These are phyloP conservation scores for Pelargonium fulgidum DNA, from an alignment of 441 rosid genomes.

Conservation along the genomic window DNA sequence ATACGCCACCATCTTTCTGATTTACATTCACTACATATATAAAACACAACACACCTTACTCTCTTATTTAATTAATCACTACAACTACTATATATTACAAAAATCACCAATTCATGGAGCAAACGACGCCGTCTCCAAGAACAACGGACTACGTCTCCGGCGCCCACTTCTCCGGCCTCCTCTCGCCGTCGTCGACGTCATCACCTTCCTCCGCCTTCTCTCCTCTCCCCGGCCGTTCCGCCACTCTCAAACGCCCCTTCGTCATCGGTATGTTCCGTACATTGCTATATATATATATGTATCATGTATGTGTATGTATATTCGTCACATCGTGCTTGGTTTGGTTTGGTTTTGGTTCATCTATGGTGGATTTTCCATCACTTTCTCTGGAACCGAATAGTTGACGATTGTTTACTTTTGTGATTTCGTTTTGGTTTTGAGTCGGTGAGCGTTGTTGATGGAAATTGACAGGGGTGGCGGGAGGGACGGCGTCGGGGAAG, in stretches of 20 bases:
- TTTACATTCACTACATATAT: too few relatives aligned
- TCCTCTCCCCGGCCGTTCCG: constrained; percentile 24
- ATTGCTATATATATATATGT: not conserved
- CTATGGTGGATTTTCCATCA: not conserved
- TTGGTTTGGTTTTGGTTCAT: not conserved
- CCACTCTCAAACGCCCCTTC: constrained; percentile 64
- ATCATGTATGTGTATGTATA: not conserved
- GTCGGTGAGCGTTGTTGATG: constrained; percentile 6
- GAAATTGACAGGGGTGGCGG: constrained; percentile 61
- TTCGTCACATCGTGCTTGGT: not conserved
- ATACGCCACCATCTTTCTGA: too few relatives aligned
- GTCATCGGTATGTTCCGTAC: constrained; percentile 53
- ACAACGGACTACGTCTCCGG: constrained; percentile 61
- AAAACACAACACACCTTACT: too few relatives aligned
- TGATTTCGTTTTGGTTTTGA: not conserved
- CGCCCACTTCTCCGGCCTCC: constrained; percentile 65
- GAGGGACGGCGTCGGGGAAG: constrained; percentile 98
- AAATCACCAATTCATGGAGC: not conserved
- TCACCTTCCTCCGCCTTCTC: constrained; percentile 38
- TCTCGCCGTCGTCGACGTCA: constrained; percentile 32
- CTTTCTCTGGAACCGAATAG: constrained; percentile 1
- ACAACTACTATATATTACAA: too few relatives aligned
- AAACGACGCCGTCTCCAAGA: constrained; percentile 3
- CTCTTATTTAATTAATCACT: too few relatives aligned
- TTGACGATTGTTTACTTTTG: not conserved